Base-by-base conservation (phyloP, 202 grass and related monocot species). In the Brachypodium distachyon region DNA sequence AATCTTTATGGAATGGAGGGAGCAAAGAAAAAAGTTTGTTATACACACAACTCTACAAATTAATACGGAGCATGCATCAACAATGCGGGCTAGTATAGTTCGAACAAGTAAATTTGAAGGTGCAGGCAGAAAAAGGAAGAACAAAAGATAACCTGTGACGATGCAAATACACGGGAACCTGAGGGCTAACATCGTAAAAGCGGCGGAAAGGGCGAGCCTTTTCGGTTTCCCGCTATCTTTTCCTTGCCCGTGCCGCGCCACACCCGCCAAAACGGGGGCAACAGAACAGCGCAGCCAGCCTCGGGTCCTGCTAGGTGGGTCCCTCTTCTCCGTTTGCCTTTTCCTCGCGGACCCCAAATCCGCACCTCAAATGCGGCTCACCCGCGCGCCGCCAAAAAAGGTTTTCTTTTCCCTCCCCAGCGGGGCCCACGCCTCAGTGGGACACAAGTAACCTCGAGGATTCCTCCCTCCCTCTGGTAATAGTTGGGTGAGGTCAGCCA, bases 321-420 rank as follows among this genome's bases (percentile, higher is more conserved):
- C n/a, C 39, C 6, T 43, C 36, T 36, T 60, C 6, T 12, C 11
- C 9, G n/a, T n/a, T n/a, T n/a, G n/a, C n/a, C n/a, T n/a, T n/a
- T n/a, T n/a, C 55, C 60, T 66, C 63, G 39, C 63, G 63, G 63
- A 67, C 63, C 63, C 39, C 63, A 67, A 67, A 67, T 8, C 22
- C 22, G 23, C 38, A 22, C 38, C 6, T 65, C 18, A 21, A 65
- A 40, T 42, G 21, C 61, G 38, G 2, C 61, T 65, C 61, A 42
- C 61, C 8, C 8, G 4, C 19, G n/a, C 61, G 61, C 19, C 61
- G 40, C 62, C 62, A 43, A 12, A 25, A 67, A 66, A 67, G 13
- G 63, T 3, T 18, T 9, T 7, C 6, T 67, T 43, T n/a, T n/a
- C n/a, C 7, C 38, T 27, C 38, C 2, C n/a, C 9, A 28, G 61